These are phyloP conservation scores for Komagataella pastoris DNA, from an alignment of 805 yeast genomes.

Conservation along the genomic window DNA sequence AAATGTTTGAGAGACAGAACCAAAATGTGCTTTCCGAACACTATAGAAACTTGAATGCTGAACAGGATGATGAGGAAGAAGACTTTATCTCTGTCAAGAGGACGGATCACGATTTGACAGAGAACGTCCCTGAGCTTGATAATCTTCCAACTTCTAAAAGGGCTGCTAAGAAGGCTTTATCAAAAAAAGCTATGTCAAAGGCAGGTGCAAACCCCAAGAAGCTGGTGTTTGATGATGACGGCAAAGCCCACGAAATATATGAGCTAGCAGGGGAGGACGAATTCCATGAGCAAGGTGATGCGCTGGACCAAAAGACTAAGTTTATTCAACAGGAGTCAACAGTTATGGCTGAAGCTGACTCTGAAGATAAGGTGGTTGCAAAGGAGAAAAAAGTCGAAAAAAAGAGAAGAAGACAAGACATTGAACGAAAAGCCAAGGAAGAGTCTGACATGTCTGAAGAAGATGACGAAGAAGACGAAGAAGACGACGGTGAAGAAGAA, in stretches of 20 bases:
- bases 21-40: conserved; percentile 88
- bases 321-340: conserved; percentile 56
- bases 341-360: conserved; percentile 60
- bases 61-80: conserved; percentile 42
- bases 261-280: conserved; percentile 87
- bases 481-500: conserved; percentile 22
- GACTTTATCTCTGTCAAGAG: conserved; percentile 79
- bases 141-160: conserved; percentile 66
- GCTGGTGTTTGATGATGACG: conserved; percentile 86
- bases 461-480: conserved; percentile 8
- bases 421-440: conserved; percentile 41
- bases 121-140: conserved; percentile 46
- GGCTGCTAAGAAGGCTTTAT: conserved; percentile 71
- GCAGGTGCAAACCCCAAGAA: conserved; percentile 62
- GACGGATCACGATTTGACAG: conserved; percentile 59
- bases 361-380: conserved; percentile 64
- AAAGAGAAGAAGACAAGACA: conserved; percentile 79
- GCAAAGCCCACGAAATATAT: conserved; percentile 80
- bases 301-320: conserved; percentile 48
- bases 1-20: conserved; percentile 91
- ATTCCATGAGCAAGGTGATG: conserved; percentile 56
- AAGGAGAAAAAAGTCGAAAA: conserved; percentile 73
- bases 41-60: conserved; percentile 59
- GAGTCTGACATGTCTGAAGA: conserved; percentile 17
- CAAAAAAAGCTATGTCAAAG: conserved; percentile 62